Conservation (phyloP, 345 rosid species). For the thale cress (Arabidopsis thaliana) region TAIR10.1 NC_003070.9:9074001-9074500, state of each 20-base stretch:
- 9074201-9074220: constrained; percentile 84
- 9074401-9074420: constrained; percentile 15
- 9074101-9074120: constrained; percentile 35
- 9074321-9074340: constrained; percentile 75
- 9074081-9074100: constrained; percentile 42
- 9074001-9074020: constrained; percentile 83
- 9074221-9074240: constrained; percentile 95
- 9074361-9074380: constrained; percentile 88
- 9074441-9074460: constrained; percentile 20
- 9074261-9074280: constrained; percentile 65
- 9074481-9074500: constrained; percentile 63
- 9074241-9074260: constrained; percentile 66
- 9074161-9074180: constrained; percentile 68
- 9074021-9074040: constrained; percentile 79
- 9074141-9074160: constrained; percentile 67
- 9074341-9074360: constrained; percentile 83
- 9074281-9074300: constrained; percentile 76
- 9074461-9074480: constrained; percentile 7
- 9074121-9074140: neutral
- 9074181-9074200: constrained; percentile 74
- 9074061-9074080: constrained; percentile 66
- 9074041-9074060: constrained; percentile 87
- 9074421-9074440: neutral
- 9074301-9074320: constrained; percentile 73
- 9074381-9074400: constrained; percentile 85